Evolutionary conservation across 225 moss, liverwort and hornwort genomes (phyloP), one percentile per base, ranked within the genome.

Genomic region (Bryoerythrophyllum caledonicum): DNA sequence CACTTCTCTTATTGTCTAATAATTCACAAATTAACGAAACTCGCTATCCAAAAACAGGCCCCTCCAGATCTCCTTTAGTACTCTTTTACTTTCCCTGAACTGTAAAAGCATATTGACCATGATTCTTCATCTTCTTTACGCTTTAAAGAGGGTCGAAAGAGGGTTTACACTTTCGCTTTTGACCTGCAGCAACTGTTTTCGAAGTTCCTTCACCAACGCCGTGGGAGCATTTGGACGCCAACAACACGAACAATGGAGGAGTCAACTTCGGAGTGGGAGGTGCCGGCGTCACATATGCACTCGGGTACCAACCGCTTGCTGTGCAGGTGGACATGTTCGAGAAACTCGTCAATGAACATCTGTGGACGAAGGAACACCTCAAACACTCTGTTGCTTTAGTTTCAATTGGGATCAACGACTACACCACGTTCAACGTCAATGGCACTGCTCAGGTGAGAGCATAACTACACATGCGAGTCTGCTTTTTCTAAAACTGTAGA

Each of bases 351-450:
- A 32, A 76, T 30, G 56, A 1, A 38, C 72, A 61, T 43, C 16
- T 78, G 17, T 81, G 80, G 86, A 78, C 86, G 5, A 38, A 72
- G 65, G 21, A 4, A 54, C 86, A 86, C 70, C 81, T 86, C 41
- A 19, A 52, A 56, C 70, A 81, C 5, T 84, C 84, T 0, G 79
- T 87, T 51, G 87, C 84, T 7, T 76, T 87, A 60, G 81, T 87
- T 46, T 87, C 83, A 23, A 84, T 87, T 35, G 87, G 87, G 38
- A 81, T 87, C 60, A 87, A 87, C 62, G 87, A 87, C 63, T 87
- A 87, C 43, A 84, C 69, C 60, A 34, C 81, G 24, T 76, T 78
- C 86, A 79, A 87, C 56, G 20, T 11, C 38, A 69, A 87, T 11
- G 66, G 48, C 65, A 61, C 78, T 32, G 62, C 56, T 57, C 14